Evolutionary conservation across 148 eudicot species (phyloP).

Genomic region (Silene latifolia): DNA sequence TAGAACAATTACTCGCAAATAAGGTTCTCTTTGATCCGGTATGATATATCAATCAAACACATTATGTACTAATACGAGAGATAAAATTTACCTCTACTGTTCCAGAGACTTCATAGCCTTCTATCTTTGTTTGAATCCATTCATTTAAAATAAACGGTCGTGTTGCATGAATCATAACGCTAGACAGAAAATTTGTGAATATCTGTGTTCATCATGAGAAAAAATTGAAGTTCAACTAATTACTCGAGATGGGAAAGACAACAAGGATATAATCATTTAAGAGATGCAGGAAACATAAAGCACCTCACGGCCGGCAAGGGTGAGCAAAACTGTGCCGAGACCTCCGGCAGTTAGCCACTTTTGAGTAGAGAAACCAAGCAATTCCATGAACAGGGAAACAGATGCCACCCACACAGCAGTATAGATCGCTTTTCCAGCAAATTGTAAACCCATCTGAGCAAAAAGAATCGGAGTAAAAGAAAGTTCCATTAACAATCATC

Average conservation of each 20-base stretch:
- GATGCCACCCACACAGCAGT: conserved; percentile 94
- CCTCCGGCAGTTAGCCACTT: conserved; percentile 96
- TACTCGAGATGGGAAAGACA: not conserved
- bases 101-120: conserved; percentile 97
- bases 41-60: not conserved
- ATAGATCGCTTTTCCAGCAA: conserved; percentile 82
- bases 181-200: conserved; percentile 87
- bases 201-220: conserved; percentile 46
- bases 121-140: conserved; percentile 91
- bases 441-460: conserved; percentile 76
- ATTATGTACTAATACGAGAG: not conserved
- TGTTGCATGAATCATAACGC: conserved; percentile 93
- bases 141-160: conserved; percentile 79
- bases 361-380: conserved; percentile 92
- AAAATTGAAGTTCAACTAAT: not conserved
- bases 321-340: conserved; percentile 88
- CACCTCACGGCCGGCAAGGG: conserved; percentile 99
- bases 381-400: conserved; percentile 83
- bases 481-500: no score
- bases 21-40: not conserved
- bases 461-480: not conserved
- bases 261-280: not conserved
- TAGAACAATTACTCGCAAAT: not conserved
- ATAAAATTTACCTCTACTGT: conserved; percentile 78
- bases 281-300: conserved; percentile 1